A percentile compares a stretch with the other conserved stretches of the same genome.
phyloP scores from a whole-genome alignment of 1,139 yeast species.

The Saccharomyces uvarum region DNA sequence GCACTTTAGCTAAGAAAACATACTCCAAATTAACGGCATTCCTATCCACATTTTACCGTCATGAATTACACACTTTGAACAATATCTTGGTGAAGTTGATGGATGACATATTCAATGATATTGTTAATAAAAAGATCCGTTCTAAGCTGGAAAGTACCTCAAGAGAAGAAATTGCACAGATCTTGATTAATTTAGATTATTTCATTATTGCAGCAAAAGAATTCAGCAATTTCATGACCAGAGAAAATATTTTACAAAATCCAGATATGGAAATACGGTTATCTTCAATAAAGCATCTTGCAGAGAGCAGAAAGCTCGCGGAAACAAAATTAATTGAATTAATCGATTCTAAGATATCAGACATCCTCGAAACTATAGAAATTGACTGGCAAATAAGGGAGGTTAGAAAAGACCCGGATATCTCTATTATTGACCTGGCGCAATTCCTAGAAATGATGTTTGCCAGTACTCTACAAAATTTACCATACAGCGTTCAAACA shows the following conservation, averaged over 20 bases:
- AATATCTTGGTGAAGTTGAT: conserved; percentile 53
- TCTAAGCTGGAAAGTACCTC: conserved; percentile 63
- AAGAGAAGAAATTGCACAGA: conserved; percentile 87
- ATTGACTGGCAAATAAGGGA: conserved; percentile 67
- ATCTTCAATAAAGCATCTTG: conserved; percentile 50
- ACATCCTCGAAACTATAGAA: conserved; percentile 76
- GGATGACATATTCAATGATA: conserved; percentile 61
- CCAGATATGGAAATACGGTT: conserved; percentile 53
- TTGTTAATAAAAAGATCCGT: conserved; percentile 61
- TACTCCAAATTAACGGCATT: conserved; percentile 57
- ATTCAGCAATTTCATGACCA: conserved; percentile 37
- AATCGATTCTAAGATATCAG: conserved; percentile 73
- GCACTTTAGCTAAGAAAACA: conserved; percentile 63
- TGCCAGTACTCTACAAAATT: conserved; percentile 73
- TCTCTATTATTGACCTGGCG: conserved; percentile 78
- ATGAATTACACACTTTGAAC: conserved; percentile 44
- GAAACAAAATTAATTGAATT: conserved; percentile 74
- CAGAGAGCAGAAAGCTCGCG: conserved; percentile 59
- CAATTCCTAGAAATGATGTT: conserved; percentile 79
- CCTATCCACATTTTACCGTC: conserved; percentile 49
- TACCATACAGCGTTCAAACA: conserved; percentile 73
- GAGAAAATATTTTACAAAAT: conserved; percentile 36
- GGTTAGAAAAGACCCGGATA: conserved; percentile 56
- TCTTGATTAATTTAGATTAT: conserved; percentile 78
- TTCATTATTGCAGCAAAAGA: conserved; percentile 52